Percentiles rank a stretch among this genome's conserved stretches.
Conservation (phyloP, 805 yeast species). For the Komagataella pastoris region DNA sequence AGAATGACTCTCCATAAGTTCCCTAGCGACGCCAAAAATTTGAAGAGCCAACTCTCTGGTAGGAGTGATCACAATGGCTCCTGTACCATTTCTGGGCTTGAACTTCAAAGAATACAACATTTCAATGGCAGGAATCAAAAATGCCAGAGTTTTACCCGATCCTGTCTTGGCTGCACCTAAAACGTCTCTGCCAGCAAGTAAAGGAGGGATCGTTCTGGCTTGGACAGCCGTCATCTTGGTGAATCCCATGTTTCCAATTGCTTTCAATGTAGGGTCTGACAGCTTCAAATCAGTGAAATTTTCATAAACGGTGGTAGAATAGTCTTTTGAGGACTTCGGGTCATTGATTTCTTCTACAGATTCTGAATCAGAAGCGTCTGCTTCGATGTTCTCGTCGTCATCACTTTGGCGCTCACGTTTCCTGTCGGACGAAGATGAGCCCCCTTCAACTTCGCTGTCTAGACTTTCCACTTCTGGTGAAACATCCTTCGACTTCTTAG, state of each 20-base stretch:
- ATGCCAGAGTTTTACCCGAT: slow-evolving; percentile 95
- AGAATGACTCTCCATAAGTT: slow-evolving; percentile 76
- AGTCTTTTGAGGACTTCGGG: slow-evolving; percentile 1
- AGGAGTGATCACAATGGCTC: slow-evolving; percentile 91
- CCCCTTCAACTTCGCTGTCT: not conserved
- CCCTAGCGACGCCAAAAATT: slow-evolving; percentile 95
- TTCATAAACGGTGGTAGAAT: slow-evolving; percentile 13
- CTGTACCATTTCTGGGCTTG: slow-evolving; percentile 97
- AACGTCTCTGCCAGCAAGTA: slow-evolving; percentile 93
- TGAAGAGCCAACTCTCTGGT: slow-evolving; percentile 97
- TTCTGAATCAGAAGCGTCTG: not conserved
- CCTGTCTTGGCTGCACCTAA: slow-evolving; percentile 99
- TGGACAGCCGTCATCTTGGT: slow-evolving; percentile 88
- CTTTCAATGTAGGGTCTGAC: slow-evolving; percentile 71
- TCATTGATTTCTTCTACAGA: not conserved
- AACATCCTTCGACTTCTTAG: not conserved
- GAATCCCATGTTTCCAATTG: slow-evolving; percentile 84
- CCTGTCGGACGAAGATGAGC: not conserved
- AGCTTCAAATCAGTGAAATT: slow-evolving; percentile 42
- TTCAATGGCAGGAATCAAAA: slow-evolving; percentile 91
- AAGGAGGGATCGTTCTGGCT: slow-evolving; percentile 90
- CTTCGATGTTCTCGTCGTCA: not conserved
- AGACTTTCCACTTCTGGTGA: not conserved
- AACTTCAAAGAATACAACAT: slow-evolving; percentile 78
- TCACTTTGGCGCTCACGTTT: not conserved